Base-by-base conservation (phyloP, 148 eudicot genomes). In the Vaccinium myrtillus region DNA sequence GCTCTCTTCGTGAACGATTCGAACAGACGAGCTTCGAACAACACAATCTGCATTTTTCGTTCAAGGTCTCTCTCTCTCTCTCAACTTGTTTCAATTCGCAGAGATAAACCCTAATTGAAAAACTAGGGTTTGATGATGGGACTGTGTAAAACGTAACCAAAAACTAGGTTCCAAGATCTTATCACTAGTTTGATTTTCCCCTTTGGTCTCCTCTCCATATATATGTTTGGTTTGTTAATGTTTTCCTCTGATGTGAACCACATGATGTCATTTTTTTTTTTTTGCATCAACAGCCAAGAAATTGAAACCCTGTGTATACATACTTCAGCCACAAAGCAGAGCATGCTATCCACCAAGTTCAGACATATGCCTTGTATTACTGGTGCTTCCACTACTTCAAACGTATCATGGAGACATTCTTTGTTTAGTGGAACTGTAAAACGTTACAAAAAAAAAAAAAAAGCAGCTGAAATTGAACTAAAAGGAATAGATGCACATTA, bases 381-480 rank as follows among this genome's bases (percentile, higher is more conserved):
- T 97, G 98, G 98, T 95, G 98, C 83, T 92, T 97, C 84, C 99
- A 97, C 89, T 97, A 95, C 83, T 94, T 93, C 89, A 97, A 97
- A 65, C 98, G 98, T 83, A 95, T 96, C 32, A 89, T 95, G 95
- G 99, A 96, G 81, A 97, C 98, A 48, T 97, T 97, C 83, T 97
- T 97, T 73, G 94, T 97, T 78, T 43, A 43, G 46, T 43, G 46
- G 46, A 43, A 43, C 46, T 5, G 46, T 43, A 43, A 43, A 43
- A 43, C 6, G 46, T 43, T 5, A 43, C 46, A 4, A 43, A 43
- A 43, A 43, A 43, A 43, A 43, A 43, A 5, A 43, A 36, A 36
- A 36, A 36, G 36, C 36, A 39, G 43, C 46, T 43, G 46, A 43
- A 43, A 43, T 43, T 43, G 46, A 43, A 43, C 46, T 43, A 43